A percentile compares a stretch with the other conserved stretches of the same genome.
Conservation (phyloP, 148 eudicot genomes). For the Vaccinium corymbosum region DNA sequence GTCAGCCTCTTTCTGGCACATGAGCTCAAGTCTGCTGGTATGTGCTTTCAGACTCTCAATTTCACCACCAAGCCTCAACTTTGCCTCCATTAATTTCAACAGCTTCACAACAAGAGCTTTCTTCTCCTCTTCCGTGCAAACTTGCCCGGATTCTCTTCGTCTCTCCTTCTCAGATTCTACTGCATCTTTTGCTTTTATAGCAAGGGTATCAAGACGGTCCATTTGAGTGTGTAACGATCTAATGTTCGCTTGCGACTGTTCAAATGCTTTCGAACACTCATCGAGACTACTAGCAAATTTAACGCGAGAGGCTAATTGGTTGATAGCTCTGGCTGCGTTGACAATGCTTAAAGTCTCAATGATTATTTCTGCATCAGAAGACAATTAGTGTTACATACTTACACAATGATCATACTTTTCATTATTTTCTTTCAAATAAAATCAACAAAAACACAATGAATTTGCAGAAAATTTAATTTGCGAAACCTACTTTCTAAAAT, state of each 20-base stretch:
- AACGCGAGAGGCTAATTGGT: not conserved
- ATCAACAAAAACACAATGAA: not conserved
- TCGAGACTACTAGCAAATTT: not conserved
- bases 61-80: slow-evolving; percentile 1
- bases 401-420: not conserved
- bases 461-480: not conserved
- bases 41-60: not conserved
- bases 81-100: not conserved
- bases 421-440: not conserved
- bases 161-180: not conserved
- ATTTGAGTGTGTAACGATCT: not conserved
- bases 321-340: not conserved
- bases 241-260: not conserved
- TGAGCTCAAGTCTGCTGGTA: slow-evolving; percentile 3
- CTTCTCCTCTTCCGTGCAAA: not conserved
- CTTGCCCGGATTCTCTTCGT: not conserved
- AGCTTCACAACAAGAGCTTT: not conserved
- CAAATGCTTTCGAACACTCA: not conserved
- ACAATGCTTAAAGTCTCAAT: not conserved
- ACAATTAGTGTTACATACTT: not conserved
- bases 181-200: not conserved
- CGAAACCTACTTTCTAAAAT: no score
- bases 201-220: not conserved
- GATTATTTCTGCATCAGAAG: not conserved
- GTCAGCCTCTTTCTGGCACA: not conserved